Base-by-base conservation (phyloP, 192 early-diverging fungal species). In the Coemansia sp. region DNA sequence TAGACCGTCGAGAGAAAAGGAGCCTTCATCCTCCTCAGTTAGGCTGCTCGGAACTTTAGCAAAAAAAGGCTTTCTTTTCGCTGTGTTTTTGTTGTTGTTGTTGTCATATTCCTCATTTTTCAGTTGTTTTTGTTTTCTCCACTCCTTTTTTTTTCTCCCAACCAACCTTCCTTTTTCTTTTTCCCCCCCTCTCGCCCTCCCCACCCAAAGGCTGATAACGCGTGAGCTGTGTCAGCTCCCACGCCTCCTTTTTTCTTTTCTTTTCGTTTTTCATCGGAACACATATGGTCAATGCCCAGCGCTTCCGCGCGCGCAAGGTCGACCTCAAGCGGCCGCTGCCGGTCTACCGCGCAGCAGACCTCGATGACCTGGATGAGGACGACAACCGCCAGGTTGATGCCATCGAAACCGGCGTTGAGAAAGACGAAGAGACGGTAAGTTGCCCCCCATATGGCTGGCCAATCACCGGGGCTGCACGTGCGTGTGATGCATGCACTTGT, bases 331-430 rank as follows among this genome's bases (percentile, higher is more conserved):
- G 92, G 69, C 75, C 88, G 38, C 83, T 99, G 63, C 87, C 86
- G 51, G 92, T 99, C 56, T 90, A 87, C 75, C 88, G 89, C 43
- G 90, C 86, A 64, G 72, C 87, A 43, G 93, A 99, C 68, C 87
- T 94, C 20, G 88, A 87, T 38, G 95, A 96, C 79, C 84, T 96
- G 40, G 88, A 92, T 50, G 92, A 93, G 61, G 85, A 89, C n/a
- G 85, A 87, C 55, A 86, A 88, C 59, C 90, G 76, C 25, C 81
- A 78, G 37, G 65, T 71, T 19, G 81, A 77, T 37, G 66, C 65
- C 40, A 83, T 83, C 54, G 92, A 92, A 59, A 99, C 95, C 11
- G 97, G 97, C 67, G 97, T 99, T 6, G 95, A 98, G 70, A 97
- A 99, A 76, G 97, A 96, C 69, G 97, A 98, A 82, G 96, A 99